A percentile compares a stretch with the other conserved stretches of the same genome.
Evolutionary conservation across 352 stramenopile genomes (phyloP).

Genomic region (Phytophthora hibernalis): DNA sequence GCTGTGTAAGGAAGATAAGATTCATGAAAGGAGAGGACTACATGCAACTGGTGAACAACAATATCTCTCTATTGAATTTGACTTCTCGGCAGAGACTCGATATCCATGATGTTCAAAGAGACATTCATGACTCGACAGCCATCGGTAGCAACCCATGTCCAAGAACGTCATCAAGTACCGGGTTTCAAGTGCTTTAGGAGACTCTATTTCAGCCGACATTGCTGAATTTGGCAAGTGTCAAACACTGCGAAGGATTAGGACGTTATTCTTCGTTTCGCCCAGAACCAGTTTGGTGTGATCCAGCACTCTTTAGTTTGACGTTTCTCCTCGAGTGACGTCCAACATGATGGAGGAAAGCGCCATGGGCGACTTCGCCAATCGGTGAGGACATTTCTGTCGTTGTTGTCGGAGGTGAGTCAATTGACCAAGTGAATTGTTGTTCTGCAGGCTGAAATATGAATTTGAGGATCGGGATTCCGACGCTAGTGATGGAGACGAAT

Average conservation of each 20-base stretch:
- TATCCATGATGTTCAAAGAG: neutral
- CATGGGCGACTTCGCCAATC: conserved; percentile 71
- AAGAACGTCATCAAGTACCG: neutral
- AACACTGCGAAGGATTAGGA: conserved; percentile 5
- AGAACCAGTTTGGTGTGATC: conserved; percentile 7
- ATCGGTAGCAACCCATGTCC: conserved; percentile 1
- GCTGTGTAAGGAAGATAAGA: neutral
- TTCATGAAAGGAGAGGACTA: neutral
- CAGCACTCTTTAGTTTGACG: neutral
- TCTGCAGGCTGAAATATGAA: conserved; percentile 58
- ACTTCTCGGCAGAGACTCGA: too few species aligned
- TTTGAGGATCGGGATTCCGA: conserved; percentile 72
- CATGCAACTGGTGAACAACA: too few species aligned
- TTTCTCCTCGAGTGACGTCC: neutral
- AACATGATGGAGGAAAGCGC: conserved; percentile 62
- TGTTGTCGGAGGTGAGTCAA: neutral
- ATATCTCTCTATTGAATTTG: too few species aligned
- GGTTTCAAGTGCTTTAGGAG: neutral
- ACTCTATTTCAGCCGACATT: conserved; percentile 27
- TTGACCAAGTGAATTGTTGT: conserved; percentile 1
- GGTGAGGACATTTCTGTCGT: conserved; percentile 25
- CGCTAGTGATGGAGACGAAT: conserved; percentile 60
- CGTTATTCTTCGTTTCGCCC: conserved; percentile 36
- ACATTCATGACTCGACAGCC: neutral
- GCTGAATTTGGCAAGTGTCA: conserved; percentile 16